phyloP scores from a whole-genome alignment of 306 rosid species.

The Vigna angularis region DNA sequence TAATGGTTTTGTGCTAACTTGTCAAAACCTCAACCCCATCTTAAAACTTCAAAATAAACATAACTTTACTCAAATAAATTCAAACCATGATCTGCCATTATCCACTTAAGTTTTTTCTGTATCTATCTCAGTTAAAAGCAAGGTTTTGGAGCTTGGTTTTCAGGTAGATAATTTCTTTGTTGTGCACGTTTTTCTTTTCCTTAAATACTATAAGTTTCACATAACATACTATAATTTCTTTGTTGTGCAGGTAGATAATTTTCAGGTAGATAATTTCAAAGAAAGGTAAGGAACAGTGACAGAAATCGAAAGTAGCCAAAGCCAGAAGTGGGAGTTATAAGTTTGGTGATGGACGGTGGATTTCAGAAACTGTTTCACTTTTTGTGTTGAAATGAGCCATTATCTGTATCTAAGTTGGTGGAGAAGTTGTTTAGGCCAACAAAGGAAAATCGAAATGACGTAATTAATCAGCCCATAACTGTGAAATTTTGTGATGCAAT shows the following conservation, averaged over 20 bases:
- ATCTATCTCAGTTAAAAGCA: background rate
- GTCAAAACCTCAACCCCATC: conserved; percentile 36
- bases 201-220: background rate
- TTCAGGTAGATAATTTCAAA: background rate
- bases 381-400: background rate
- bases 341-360: conserved; percentile 44
- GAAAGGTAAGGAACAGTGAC: background rate
- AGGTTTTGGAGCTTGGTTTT: no score
- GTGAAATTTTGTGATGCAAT: background rate
- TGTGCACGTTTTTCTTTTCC: background rate
- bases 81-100: background rate
- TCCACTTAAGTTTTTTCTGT: no score
- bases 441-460: background rate
- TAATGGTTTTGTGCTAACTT: conserved; percentile 36
- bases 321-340: background rate
- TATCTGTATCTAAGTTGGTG: conserved; percentile 16
- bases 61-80: background rate
- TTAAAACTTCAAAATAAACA: background rate
- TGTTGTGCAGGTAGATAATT: no score
- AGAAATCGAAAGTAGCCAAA: conserved; percentile 29
- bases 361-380: conserved; percentile 38
- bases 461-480: background rate
- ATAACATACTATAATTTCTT: no score
- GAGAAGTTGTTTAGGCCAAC: conserved; percentile 41
- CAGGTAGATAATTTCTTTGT: no score